Base-by-base conservation (phyloP, 1,139 yeast species). In the Candida gigantensis region DNA sequence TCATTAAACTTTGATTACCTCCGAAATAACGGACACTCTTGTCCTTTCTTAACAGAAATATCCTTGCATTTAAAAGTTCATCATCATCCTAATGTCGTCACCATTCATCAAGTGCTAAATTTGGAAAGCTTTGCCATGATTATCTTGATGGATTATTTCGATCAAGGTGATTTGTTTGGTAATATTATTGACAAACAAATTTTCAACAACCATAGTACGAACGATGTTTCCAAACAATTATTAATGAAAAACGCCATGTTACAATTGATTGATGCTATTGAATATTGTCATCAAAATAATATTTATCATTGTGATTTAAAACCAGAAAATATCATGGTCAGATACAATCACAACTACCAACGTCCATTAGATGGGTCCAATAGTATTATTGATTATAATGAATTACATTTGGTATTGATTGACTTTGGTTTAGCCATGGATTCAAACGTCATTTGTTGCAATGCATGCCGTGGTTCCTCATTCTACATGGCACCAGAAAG, bases 401-500 rank as follows among this genome's bases (percentile, higher is more conserved):
- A 87, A 36, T 60, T 77, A 16, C 72, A 71, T 30, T 62, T 87
- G 21, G 74, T 78, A 14, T 62, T 89, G 31, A 90, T 92, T 23
- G 97, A 89, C 60, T 89, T 89, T 53, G 97, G 97, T 2, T 69
- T 89, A 17, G 88, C 96, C 11, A 78, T 89, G 44, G 70, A 73
- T 40, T 72, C 79, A 5, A 63, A 72, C 33, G 63, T 63, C 39
- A 77, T 84, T 36, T 76, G 82, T 39, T 79, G 86, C 44, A 85
- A 84, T 50, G 79, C 82, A 28, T 88, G 95, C 45, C 76, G 95
- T 43, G 97, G 97, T 0, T 83, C 94, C 5, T 76, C 87, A 23
- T 89, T 85, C 59, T 89, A 89, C 63, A 89, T 89, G 96, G 87
- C 96, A 0, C 97, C 97, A 5, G 96, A 88, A 60, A 70, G 95